Evolutionary conservation across 2,329 filamentous ascomycete genomes (phyloP), one percentile per base, ranked within the genome.

Genomic region (Trichoderma koningii): DNA sequence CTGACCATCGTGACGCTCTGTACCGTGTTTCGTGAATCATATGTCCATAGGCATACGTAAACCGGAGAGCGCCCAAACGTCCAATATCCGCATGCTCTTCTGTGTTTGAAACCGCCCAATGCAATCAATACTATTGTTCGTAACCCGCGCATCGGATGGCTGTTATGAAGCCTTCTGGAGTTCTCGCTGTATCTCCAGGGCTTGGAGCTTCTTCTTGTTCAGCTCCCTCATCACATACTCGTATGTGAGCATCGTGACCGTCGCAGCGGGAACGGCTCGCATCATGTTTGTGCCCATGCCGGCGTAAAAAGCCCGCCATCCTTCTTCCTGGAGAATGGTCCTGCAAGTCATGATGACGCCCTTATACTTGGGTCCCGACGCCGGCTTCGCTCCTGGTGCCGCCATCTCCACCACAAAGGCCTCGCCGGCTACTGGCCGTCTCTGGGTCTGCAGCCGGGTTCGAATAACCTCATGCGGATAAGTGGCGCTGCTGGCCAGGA

Each of bases 201-300:
- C 81, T 15, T 79, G 76, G 2, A 71, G 68, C 70, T 79, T 79
- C 30, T 76, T 73, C 64, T 77, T 74, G 67, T 83, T 83, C 21
- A 87, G 75, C 63, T 78, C 75, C 60, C 81, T 78, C 85, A 87
- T 87, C 56, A 83, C 79, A 71, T 89, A 95, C 79, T 99, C 95
- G 74, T 97, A 99, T 14, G 94, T 98, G 74, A 98, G 83, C 89
- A 99, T 96, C 3, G 95, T 99, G 28, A 96, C 97, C 73, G 96
- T 96, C 21, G 95, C 94, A 23, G 95, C 93, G 38, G 95, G 95
- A 14, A 99, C 89, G 7, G 95, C 95, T 64, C 95, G 87, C 82
- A 98, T 92, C 87, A 99, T 91, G 78, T 99, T 99, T 55, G 94
- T 97, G 44, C 95, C 95, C 83, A 99, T 92, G 42, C 95, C 95